Evolutionary conservation across 345 rosid genomes (phyloP).

Genomic region (Raphanus sativus): DNA sequence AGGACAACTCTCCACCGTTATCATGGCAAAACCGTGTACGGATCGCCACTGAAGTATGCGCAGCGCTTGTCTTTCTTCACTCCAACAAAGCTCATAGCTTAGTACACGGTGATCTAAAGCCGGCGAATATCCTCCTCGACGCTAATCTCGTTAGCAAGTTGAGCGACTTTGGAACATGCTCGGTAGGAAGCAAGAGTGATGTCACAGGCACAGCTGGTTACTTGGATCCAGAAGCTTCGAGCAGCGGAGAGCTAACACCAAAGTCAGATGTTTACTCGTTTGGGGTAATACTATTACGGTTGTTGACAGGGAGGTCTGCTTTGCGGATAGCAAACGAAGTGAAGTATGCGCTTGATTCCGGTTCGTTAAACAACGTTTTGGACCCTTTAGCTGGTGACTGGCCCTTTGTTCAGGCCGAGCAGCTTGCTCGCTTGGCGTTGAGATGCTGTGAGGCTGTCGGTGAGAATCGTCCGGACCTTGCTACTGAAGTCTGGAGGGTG

Average conservation of each 20-base stretch:
- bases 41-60: conserved; percentile 78
- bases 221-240: conserved; percentile 78
- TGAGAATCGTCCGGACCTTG: conserved; percentile 75
- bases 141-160: conserved; percentile 73
- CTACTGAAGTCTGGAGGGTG: conserved; percentile 75
- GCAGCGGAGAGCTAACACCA: conserved; percentile 74
- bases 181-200: conserved; percentile 47
- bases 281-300: conserved; percentile 68
- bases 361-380: conserved; percentile 55
- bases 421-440: conserved; percentile 71
- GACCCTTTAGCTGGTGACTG: conserved; percentile 96
- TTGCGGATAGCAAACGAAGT: conserved; percentile 68
- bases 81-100: conserved; percentile 75
- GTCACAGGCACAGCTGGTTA: conserved; percentile 73
- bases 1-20: conserved; percentile 71
- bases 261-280: conserved; percentile 88
- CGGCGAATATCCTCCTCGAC: conserved; percentile 82
- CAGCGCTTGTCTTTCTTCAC: conserved; percentile 83
- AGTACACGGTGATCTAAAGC: conserved; percentile 89
- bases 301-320: conserved; percentile 75
- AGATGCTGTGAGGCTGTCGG: conserved; percentile 76
- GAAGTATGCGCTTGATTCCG: conserved; percentile 58
- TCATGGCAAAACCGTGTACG: conserved; percentile 88
- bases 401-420: conserved; percentile 90
- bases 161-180: conserved; percentile 81